These are phyloP conservation scores for Alternaria alternata DNA, from an alignment of 2,329 filamentous ascomycete species.

Conservation along the genomic window DNA sequence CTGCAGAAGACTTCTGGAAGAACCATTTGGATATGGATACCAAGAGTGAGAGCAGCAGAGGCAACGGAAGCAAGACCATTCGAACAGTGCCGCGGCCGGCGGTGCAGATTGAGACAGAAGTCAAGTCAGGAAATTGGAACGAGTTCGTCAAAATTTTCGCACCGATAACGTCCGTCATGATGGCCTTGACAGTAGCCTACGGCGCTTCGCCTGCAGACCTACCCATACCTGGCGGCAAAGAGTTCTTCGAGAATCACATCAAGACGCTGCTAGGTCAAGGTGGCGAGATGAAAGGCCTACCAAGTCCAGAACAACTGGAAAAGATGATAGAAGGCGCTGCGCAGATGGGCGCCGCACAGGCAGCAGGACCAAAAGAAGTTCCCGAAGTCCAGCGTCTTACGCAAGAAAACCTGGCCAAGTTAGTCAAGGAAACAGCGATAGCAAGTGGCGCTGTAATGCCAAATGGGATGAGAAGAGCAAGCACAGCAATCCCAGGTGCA, in stretches of 20 bases:
- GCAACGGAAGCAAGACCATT: conserved; percentile 43
- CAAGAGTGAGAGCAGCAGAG: conserved; percentile 37
- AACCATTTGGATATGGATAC: conserved; percentile 50
- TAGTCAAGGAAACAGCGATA: conserved; percentile 51
- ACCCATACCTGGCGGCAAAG: conserved; percentile 44
- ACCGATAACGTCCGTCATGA: conserved; percentile 60
- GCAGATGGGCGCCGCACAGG: conserved; percentile 42
- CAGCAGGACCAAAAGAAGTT: conserved; percentile 35
- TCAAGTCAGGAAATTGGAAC: conserved; percentile 60
- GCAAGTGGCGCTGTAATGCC: conserved; percentile 46
- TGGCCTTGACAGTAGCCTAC: conserved; percentile 57
- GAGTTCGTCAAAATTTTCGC: conserved; percentile 62
- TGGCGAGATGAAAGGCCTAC: conserved; percentile 45
- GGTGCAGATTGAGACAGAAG: conserved; percentile 58
- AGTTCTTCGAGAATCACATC: conserved; percentile 49
- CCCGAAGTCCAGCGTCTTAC: conserved; percentile 44
- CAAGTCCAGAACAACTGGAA: conserved; percentile 47
- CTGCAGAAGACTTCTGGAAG: conserved; percentile 66
- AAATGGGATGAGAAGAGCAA: conserved; percentile 39
- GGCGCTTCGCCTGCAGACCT: conserved; percentile 48
- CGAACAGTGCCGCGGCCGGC: conserved; percentile 47
- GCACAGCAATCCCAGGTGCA: conserved; percentile 37
- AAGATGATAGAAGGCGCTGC: conserved; percentile 49
- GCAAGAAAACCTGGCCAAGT: conserved; percentile 48
- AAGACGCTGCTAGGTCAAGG: conserved; percentile 40